phyloP scores from a whole-genome alignment of 2,329 filamentous ascomycete species.

The Penicillium aurantiogriseum region DNA sequence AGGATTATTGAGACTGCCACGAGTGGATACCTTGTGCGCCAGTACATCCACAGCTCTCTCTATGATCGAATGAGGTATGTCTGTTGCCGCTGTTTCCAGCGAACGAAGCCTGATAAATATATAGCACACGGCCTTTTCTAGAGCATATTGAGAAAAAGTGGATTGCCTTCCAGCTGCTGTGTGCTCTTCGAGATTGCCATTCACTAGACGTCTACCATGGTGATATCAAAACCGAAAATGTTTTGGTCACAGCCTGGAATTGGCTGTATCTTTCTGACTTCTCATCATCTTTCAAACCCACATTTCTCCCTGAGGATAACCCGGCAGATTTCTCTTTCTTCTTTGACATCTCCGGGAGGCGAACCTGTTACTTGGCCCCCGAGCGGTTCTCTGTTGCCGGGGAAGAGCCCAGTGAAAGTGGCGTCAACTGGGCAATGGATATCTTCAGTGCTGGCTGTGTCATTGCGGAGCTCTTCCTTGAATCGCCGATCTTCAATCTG shows the following conservation, averaged over 20 bases:
- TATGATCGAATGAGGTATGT: slow-evolving; percentile 79
- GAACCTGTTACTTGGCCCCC: slow-evolving; percentile 92
- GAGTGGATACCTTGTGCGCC: slow-evolving; percentile 88
- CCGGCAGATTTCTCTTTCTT: slow-evolving; percentile 97
- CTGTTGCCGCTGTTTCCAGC: not conserved
- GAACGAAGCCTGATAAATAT: slow-evolving; percentile 25
- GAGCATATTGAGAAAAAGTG: slow-evolving; percentile 99
- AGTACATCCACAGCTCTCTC: slow-evolving; percentile 93
- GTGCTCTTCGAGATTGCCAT: slow-evolving; percentile 88
- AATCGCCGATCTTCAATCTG: slow-evolving; percentile 94
- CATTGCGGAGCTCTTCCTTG: slow-evolving; percentile 92
- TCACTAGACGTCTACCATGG: slow-evolving; percentile 87
- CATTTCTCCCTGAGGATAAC: slow-evolving; percentile 91
- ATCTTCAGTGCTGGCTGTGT: slow-evolving; percentile 96
- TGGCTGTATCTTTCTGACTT: slow-evolving; percentile 99
- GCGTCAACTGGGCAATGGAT: slow-evolving; percentile 90
- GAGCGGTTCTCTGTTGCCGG: slow-evolving; percentile 80
- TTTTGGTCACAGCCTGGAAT: slow-evolving; percentile 97
- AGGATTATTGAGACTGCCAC: slow-evolving; percentile 87
- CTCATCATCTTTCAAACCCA: slow-evolving; percentile 91
- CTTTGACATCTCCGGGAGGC: slow-evolving; percentile 86
- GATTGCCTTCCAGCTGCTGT: slow-evolving; percentile 93
- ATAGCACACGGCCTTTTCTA: slow-evolving; percentile 87
- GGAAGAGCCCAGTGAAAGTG: slow-evolving; percentile 62
- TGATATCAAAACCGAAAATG: slow-evolving; percentile 98